These are phyloP conservation scores for Talaromyces sp. DNA, from an alignment of 2,329 filamentous ascomycete species.

Conservation along the genomic window DNA sequence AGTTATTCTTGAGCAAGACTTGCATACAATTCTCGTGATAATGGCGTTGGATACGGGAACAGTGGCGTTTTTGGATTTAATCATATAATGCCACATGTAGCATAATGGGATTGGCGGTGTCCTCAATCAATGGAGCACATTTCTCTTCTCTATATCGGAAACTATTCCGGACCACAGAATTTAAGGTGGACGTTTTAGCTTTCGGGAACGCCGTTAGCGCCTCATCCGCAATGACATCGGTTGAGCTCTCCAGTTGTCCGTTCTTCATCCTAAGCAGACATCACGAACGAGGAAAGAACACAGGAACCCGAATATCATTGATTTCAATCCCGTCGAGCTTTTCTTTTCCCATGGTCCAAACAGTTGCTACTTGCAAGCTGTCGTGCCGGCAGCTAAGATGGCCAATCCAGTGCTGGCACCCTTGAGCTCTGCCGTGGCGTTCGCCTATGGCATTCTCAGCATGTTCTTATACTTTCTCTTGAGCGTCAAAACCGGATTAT, in stretches of 20 bases:
- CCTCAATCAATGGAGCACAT: too few relatives aligned
- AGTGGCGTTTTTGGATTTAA: background rate
- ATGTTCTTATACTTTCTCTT: constrained; percentile 25
- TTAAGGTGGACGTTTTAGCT: background rate
- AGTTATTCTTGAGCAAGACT: background rate
- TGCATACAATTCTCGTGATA: background rate
- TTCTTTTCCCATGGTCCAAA: background rate
- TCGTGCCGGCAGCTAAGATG: constrained; percentile 15
- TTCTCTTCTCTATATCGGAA: background rate
- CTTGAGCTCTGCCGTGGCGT: constrained; percentile 15
- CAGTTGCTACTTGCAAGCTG: background rate
- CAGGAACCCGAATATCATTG: background rate
- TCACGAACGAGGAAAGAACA: background rate
- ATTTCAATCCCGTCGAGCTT: background rate
- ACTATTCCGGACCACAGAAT: background rate
- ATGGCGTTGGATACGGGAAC: background rate
- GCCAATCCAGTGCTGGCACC: constrained; percentile 13
- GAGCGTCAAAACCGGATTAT: constrained; percentile 27
- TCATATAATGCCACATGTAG: background rate
- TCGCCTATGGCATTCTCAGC: constrained; percentile 31
- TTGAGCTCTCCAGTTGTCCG: background rate
- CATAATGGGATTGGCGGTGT: background rate
- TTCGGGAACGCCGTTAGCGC: background rate
- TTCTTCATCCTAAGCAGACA: background rate
- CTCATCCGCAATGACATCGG: background rate